A percentile compares a stretch with the other conserved stretches of the same genome.
phyloP scores from a whole-genome alignment of 768 basidiomycete genomes.

The Cyathus striatus region DNA sequence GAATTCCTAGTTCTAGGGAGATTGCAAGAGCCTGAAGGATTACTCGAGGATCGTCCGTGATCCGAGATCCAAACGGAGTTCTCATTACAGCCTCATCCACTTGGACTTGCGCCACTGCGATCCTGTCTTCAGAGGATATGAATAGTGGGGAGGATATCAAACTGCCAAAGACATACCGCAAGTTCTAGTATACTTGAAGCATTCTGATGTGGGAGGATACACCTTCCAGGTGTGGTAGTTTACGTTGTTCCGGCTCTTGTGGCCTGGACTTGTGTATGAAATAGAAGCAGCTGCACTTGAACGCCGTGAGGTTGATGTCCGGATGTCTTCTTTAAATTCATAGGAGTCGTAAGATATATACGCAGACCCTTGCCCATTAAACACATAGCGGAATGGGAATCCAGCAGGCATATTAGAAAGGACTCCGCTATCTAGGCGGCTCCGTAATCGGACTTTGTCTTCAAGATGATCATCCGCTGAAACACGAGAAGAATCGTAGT shows the following conservation, averaged over 20 bases:
- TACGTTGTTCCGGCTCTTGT: constrained; percentile 6
- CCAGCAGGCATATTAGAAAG: constrained; percentile 25
- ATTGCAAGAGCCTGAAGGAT: constrained; percentile 32
- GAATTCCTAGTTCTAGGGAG: constrained; percentile 31
- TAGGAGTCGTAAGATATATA: constrained; percentile 25
- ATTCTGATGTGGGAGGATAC: constrained; percentile 16
- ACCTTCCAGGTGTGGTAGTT: constrained; percentile 27
- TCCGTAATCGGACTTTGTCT: constrained; percentile 21
- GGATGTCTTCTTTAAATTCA: constrained; percentile 27
- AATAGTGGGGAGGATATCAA: no score
- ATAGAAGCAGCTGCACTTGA: constrained; percentile 18
- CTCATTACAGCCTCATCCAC: constrained; percentile 26
- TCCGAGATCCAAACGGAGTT: constrained; percentile 23
- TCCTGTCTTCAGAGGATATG: constrained; percentile 11
- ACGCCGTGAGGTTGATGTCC: constrained; percentile 11
- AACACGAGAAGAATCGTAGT: constrained; percentile 1
- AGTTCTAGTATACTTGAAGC: no score
- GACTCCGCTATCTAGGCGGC: constrained; percentile 21
- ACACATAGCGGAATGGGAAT: constrained; percentile 29
- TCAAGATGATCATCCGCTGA: constrained; percentile 10
- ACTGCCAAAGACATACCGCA: neutral
- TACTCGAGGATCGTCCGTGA: constrained; percentile 25
- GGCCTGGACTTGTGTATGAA: constrained; percentile 14
- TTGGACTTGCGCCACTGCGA: constrained; percentile 30
- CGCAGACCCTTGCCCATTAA: constrained; percentile 13